Conservation (phyloP, 768 basidiomycete genomes). For the Kwoniella mangroviensis region DNA sequence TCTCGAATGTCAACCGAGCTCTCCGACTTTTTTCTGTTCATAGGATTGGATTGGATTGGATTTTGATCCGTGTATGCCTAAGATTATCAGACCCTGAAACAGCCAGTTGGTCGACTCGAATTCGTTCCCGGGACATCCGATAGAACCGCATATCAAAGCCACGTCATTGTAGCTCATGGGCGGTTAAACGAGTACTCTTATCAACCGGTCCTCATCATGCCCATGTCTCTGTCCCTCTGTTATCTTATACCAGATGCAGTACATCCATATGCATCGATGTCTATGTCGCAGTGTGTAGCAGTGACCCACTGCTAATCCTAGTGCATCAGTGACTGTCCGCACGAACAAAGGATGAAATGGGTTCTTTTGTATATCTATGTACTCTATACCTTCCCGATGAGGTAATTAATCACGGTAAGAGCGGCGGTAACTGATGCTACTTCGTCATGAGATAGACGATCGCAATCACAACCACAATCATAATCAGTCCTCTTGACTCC, state of each 20-base stretch:
- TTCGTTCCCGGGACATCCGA: neutral
- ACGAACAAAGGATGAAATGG: no score
- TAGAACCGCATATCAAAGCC: neutral
- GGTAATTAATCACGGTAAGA: slow-evolving; percentile 6
- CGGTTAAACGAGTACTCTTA: neutral
- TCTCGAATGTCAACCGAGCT: neutral
- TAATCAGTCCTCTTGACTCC: no score
- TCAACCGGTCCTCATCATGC: neutral
- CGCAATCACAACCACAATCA: no score
- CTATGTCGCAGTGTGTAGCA: no score
- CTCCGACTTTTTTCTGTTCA: slow-evolving; percentile 12
- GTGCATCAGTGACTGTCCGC: no score
- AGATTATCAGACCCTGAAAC: slow-evolving; percentile 7
- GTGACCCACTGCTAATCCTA: no score
- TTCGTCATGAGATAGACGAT: neutral
- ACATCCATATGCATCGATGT: neutral
- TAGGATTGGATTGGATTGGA: neutral
- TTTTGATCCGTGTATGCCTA: neutral
- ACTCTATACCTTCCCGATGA: neutral
- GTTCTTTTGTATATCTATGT: no score
- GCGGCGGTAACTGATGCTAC: slow-evolving; percentile 3
- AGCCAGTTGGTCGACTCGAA: slow-evolving; percentile 1
- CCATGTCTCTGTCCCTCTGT: neutral
- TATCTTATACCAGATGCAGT: neutral
- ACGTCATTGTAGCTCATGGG: neutral